Percentiles rank a stretch among this genome's conserved stretches.
Conservation (phyloP, 2,329 filamentous ascomycete species). For the Tolypocladium endophyticum region DNA sequence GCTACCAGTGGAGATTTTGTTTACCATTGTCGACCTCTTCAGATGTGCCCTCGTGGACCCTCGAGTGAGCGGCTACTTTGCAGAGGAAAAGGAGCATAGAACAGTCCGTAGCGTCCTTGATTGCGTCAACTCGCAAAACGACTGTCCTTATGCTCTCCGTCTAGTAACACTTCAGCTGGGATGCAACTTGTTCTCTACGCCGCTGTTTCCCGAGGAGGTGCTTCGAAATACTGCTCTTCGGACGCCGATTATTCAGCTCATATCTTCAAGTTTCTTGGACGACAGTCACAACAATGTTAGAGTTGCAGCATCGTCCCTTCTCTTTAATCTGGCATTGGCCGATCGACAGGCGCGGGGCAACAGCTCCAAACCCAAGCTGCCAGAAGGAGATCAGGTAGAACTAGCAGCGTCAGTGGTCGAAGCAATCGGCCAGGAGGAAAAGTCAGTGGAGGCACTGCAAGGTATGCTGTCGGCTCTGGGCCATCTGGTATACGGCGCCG, state of each 20-base stretch:
- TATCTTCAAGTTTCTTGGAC: slow-evolving; percentile 72
- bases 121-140: slow-evolving; percentile 42
- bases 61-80: slow-evolving; percentile 71
- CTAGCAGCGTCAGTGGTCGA: slow-evolving; percentile 73
- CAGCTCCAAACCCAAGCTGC: slow-evolving; percentile 45
- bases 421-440: slow-evolving; percentile 48
- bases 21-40: slow-evolving; percentile 78
- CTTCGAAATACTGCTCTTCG: slow-evolving; percentile 41
- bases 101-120: slow-evolving; percentile 54
- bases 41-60: slow-evolving; percentile 67
- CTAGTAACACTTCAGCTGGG: slow-evolving; percentile 74
- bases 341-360: slow-evolving; percentile 57
- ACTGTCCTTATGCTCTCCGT: slow-evolving; percentile 69
- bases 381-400: slow-evolving; percentile 67
- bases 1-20: slow-evolving; percentile 56
- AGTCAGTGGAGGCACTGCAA: slow-evolving; percentile 61
- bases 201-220: slow-evolving; percentile 58
- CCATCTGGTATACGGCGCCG: slow-evolving; percentile 61
- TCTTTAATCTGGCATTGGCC: slow-evolving; percentile 69
- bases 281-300: slow-evolving; percentile 62
- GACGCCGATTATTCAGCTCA: slow-evolving; percentile 51
- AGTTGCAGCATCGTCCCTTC: slow-evolving; percentile 70
- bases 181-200: slow-evolving; percentile 75
- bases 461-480: slow-evolving; percentile 70
- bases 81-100: slow-evolving; percentile 57